Evolutionary conservation across 1,284 basidiomycete species (phyloP).

Genomic region (Ganoderma meredithae): DNA sequence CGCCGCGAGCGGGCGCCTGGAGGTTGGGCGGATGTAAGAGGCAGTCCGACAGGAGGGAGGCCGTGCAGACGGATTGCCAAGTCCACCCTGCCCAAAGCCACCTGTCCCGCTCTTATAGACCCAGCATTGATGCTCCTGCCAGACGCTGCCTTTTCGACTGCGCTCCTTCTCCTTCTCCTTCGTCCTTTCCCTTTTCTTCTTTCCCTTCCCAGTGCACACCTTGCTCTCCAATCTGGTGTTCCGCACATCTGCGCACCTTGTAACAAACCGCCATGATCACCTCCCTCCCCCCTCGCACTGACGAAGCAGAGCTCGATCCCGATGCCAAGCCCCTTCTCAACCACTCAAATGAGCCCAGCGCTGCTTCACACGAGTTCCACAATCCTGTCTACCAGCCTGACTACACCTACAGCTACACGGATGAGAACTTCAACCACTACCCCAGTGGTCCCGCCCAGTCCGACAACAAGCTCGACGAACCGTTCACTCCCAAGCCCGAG

Average conservation of each 20-base stretch:
- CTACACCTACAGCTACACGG: constrained; percentile 32
- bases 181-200: constrained; percentile 2
- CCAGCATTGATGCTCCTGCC: neutral
- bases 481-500: constrained; percentile 30
- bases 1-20: neutral
- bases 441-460: constrained; percentile 29
- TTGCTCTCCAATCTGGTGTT: neutral
- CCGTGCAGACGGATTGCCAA: constrained; percentile 15
- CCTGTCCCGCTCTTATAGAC: constrained; percentile 17
- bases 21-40: neutral
- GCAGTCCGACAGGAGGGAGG: neutral
- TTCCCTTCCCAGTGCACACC: neutral
- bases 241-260: neutral
- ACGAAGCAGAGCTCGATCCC: constrained; percentile 25
- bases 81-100: neutral
- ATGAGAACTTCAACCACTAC: constrained; percentile 33
- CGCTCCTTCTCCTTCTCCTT: constrained; percentile 1
- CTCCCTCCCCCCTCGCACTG: constrained; percentile 14
- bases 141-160: neutral
- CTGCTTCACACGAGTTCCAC: constrained; percentile 17
- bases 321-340: constrained; percentile 30
- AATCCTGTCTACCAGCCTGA: constrained; percentile 29
- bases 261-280: constrained; percentile 24
- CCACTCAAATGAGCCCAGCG: constrained; percentile 15
- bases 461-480: constrained; percentile 28